Base-by-base conservation (phyloP, 2,329 filamentous ascomycete genomes). In the Alternaria burnsii region DNA sequence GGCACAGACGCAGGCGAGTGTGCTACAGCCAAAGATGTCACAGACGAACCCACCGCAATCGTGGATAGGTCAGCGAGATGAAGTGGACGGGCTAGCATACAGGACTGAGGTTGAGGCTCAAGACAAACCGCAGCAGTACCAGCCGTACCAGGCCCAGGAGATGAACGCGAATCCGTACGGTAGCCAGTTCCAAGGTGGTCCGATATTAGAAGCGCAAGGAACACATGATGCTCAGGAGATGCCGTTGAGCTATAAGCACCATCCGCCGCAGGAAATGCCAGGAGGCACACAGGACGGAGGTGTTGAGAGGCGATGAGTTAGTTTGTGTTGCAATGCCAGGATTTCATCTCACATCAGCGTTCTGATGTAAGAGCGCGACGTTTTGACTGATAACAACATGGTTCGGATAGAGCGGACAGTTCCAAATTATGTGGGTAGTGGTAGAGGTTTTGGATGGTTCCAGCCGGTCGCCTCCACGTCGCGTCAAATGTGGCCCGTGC, bases 401-500 rank as follows among this genome's bases (percentile, higher is more conserved):
- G 36, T 34, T 22, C 10, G 32, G 36, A 26, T 24, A 36, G 36
- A n/a, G 28, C 24, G 40, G 48, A 42, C 40, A n/a, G 36, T 43
- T 48, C 46, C 42, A 56, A 52, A 42, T n/a, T 42, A 46, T 34
- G 38, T 46, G 41, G 36, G 16, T 16, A 34, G 32, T 26, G 41
- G 46, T 38, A 24, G 14, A 46, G 14, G 24, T 16, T 47, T 24
- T 43, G 53, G 46, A 40, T 42, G 34, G 47, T 41, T 57, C 53
- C 47, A 57, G 53, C 53, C 58, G 28, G 34, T 26, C 26, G 44
- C 47, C 20, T 36, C 34, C 46, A 36, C 32, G 10, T 38, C 46
- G 46, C 46, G 32, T 12, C 20, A 18, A 34, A n/a, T 3, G 24
- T 24, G n/a, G 53, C 14, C 66, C 64, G 68, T 67, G 63, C 58